A percentile compares a stretch with the other conserved stretches of the same genome.
Evolutionary conservation across 139 green algal species (phyloP).

Genomic region (Volvox reticuliferus): DNA sequence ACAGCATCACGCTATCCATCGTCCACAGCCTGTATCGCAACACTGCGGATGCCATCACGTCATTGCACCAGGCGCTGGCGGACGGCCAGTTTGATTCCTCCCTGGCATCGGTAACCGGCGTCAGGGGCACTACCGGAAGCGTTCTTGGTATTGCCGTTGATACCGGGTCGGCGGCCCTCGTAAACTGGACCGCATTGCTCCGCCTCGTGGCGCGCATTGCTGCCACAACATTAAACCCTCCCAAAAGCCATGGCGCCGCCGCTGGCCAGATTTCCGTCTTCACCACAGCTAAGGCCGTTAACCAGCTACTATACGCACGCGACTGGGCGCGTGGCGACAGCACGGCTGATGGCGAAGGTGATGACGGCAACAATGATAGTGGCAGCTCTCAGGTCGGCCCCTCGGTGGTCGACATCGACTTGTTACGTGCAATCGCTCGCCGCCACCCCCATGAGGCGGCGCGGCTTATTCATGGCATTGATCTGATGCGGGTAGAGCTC

Average conservation of each 20-base stretch:
- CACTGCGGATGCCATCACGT: constrained; percentile 21
- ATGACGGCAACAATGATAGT: not conserved
- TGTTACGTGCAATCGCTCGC: constrained; percentile 13
- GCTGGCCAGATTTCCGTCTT: constrained; percentile 27
- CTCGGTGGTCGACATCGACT: constrained; percentile 30
- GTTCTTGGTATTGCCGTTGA: not conserved
- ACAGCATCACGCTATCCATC: not conserved
- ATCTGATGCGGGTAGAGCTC: constrained; percentile 28
- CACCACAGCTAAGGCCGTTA: constrained; percentile 34
- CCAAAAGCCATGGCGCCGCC: not conserved
- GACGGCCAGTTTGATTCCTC: constrained; percentile 11
- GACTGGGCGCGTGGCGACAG: constrained; percentile 21
- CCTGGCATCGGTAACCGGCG: not conserved
- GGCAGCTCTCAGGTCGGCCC: not conserved
- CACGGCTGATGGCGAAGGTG: not conserved
- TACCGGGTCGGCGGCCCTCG: not conserved
- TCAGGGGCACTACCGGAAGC: not conserved
- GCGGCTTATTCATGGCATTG: constrained; percentile 34
- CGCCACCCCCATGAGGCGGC: constrained; percentile 38
- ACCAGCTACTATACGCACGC: constrained; percentile 39
- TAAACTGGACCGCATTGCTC: constrained; percentile 33
- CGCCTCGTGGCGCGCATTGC: constrained; percentile 33
- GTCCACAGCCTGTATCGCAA: constrained; percentile 22
- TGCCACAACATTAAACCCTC: constrained; percentile 39
- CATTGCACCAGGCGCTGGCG: constrained; percentile 1